phyloP scores from a whole-genome alignment of 164 flowering plant genomes.

The Umbellularia californica region DNA sequence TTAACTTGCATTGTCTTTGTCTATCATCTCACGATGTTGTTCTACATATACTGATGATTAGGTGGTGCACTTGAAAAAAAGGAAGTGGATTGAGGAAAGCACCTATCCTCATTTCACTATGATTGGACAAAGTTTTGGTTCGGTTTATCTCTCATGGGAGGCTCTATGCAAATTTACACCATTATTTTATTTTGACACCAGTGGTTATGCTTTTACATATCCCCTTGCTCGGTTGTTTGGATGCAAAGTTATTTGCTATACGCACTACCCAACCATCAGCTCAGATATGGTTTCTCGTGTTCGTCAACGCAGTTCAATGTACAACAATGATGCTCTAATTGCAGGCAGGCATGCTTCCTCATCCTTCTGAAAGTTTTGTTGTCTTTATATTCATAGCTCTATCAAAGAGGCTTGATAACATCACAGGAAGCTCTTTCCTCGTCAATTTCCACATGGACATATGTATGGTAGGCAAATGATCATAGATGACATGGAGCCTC shows the following conservation, averaged over 20 bases:
- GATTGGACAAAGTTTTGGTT: conserved; percentile 96
- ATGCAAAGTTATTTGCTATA: conserved; percentile 86
- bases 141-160: conserved; percentile 85
- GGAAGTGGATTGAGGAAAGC: conserved; percentile 92
- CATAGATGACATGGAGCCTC: neutral
- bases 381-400: neutral
- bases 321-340: conserved; percentile 67
- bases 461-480: neutral
- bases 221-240: conserved; percentile 90
- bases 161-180: conserved; percentile 83
- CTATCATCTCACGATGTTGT: conserved; percentile 1
- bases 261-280: conserved; percentile 97
- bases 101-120: conserved; percentile 89
- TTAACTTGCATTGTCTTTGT: too few species aligned
- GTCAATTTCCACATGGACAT: neutral
- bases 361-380: neutral
- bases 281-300: conserved; percentile 92
- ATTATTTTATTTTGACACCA: conserved; percentile 69
- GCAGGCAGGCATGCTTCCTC: conserved; percentile 56
- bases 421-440: neutral
- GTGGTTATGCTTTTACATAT: conserved; percentile 97
- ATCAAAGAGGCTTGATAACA: neutral
- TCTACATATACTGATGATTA: conserved; percentile 15
- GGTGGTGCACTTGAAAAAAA: conserved; percentile 75
- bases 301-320: conserved; percentile 54